Evolutionary conservation across 176 grass and related monocot species (phyloP).

Genomic region (Elaeis guineensis): DNA sequence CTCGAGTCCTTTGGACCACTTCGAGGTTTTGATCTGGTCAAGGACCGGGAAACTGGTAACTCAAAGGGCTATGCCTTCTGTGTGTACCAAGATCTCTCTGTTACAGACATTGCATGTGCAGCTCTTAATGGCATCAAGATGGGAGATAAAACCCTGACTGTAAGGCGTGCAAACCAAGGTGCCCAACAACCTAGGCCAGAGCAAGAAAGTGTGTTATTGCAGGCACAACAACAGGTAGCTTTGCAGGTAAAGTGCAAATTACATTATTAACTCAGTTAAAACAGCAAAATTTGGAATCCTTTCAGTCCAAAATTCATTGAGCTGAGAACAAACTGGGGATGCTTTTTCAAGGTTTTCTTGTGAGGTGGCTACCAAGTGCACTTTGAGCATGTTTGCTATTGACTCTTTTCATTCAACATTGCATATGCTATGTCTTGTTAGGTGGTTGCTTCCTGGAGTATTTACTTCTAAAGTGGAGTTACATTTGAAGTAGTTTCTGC

Average conservation of each 20-base stretch:
- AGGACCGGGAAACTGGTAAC: constrained; percentile 94
- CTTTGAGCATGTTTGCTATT: too few relatives aligned
- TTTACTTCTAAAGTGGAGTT: too few relatives aligned
- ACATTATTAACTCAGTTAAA: neutral
- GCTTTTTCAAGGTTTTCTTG: too few relatives aligned
- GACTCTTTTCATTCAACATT: too few relatives aligned
- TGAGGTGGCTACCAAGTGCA: too few relatives aligned
- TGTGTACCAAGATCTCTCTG: constrained; percentile 84
- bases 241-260: constrained; percentile 51
- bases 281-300: too few relatives aligned
- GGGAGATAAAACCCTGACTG: constrained; percentile 98
- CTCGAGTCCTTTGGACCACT: constrained; percentile 91
- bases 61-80: constrained; percentile 97
- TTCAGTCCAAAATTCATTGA: too few relatives aligned
- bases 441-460: too few relatives aligned
- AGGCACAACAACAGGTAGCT: constrained; percentile 85
- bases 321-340: too few relatives aligned
- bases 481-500: too few relatives aligned
- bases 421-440: too few relatives aligned
- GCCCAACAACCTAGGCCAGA: constrained; percentile 74
- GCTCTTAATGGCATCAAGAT: constrained; percentile 99
- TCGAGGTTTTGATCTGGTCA: constrained; percentile 94
- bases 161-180: constrained; percentile 92
- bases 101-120: constrained; percentile 92
- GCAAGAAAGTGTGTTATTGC: constrained; percentile 76